Conservation (phyloP, 1,284 basidiomycete genomes). For the Cryptococcus floricola region DNA sequence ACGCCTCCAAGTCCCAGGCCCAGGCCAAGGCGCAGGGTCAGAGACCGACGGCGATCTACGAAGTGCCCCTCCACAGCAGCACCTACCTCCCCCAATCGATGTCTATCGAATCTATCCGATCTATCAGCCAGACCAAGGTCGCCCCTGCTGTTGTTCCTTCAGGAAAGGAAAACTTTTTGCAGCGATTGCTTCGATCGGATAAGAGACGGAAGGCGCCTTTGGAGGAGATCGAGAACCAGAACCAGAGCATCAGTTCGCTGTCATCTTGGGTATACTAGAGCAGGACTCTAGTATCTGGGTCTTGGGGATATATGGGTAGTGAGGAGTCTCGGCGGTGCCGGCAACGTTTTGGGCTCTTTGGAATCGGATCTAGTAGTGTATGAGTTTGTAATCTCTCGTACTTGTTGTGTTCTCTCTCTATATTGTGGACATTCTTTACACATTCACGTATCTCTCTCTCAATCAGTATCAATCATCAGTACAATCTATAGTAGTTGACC, state of each 20-base stretch:
- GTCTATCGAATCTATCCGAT: constrained; percentile 12
- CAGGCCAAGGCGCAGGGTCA: constrained; percentile 2
- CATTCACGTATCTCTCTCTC: no score
- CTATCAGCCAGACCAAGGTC: constrained; percentile 2
- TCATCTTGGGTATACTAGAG: constrained; percentile 26
- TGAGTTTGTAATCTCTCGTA: neutral
- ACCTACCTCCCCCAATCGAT: constrained; percentile 22
- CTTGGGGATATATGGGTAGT: neutral
- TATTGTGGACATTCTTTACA: neutral
- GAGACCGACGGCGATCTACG: constrained; percentile 28
- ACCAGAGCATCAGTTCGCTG: constrained; percentile 21
- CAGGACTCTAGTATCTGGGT: neutral
- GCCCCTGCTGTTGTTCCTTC: constrained; percentile 10
- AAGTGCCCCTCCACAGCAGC: constrained; percentile 10
- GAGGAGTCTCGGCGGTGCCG: neutral
- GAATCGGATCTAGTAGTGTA: constrained; percentile 1
- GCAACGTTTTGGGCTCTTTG: constrained; percentile 12
- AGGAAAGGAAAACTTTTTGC: constrained; percentile 20
- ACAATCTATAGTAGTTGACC: neutral
- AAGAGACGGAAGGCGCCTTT: constrained; percentile 13
- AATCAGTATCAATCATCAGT: neutral
- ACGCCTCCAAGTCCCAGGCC: neutral
- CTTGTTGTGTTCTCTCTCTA: neutral
- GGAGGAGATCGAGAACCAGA: constrained; percentile 30
- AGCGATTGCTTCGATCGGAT: constrained; percentile 30